A percentile compares a stretch with the other conserved stretches of the same genome.
Evolutionary conservation across 208 protist species (phyloP).

Genomic region (Naegleria lovaniensis): DNA sequence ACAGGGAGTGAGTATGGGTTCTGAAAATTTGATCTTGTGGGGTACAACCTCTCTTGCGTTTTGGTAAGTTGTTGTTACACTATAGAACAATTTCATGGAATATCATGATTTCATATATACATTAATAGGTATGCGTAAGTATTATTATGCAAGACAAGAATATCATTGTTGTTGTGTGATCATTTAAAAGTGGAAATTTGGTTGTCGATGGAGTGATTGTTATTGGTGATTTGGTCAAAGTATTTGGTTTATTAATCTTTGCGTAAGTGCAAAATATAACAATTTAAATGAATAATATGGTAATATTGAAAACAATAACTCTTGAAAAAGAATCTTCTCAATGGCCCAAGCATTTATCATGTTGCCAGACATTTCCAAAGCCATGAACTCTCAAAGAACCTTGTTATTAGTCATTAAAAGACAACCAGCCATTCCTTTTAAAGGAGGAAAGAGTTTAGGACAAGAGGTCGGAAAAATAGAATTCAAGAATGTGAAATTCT

Average conservation of each 20-base stretch:
- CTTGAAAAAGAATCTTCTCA: neutral
- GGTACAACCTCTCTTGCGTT: neutral
- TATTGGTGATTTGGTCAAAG: neutral
- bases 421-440: neutral
- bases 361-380: neutral
- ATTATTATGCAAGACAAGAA: too few species aligned
- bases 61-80: too few species aligned
- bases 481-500: slow-evolving; percentile 16
- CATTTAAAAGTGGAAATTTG: neutral
- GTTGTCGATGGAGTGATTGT: neutral
- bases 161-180: neutral
- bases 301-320: neutral
- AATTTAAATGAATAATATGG: neutral
- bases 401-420: neutral
- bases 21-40: neutral
- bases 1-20: neutral
- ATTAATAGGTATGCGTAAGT: too few species aligned
- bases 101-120: too few species aligned
- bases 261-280: neutral
- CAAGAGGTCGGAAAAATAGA: slow-evolving; percentile 43
- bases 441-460: neutral
- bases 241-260: neutral
- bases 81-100: too few species aligned
- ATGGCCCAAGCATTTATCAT: neutral
- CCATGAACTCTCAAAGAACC: neutral